Evolutionary conservation across 1,284 basidiomycete species (phyloP), one percentile per base, ranked within the genome.

Genomic region (Ustilago tritici): DNA sequence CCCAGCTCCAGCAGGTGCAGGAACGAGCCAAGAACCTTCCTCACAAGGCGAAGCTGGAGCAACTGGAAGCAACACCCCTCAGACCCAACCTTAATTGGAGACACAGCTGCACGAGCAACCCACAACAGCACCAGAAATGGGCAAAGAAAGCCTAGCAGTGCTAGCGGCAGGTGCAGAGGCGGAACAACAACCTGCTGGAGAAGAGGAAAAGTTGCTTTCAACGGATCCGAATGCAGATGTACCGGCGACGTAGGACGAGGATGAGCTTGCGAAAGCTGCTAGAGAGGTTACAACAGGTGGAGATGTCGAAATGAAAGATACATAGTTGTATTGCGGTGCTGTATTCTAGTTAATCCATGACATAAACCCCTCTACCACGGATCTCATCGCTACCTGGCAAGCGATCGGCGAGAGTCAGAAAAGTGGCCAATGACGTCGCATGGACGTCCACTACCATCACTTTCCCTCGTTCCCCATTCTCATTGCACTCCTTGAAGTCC

Each of bases 271-370:
- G 0, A 17, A 23, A 2, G 49, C 66, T 32, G 56, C 10, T 35
- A 43, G 56, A 35, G 56, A 14, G 4, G 40, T 15, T 4, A 14
- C 49, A 9, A 19, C 61, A 10, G 34, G 9, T 1, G 62, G 35
- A 2, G 72, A 75, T 53, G 67, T 75, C 4, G 67, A 75, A 34
- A 75, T 75, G 72, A 70, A 69, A 19, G 60, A 75, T 31, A 56
- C 61, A 4, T 70, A 52, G 50, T 38, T 11, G 5, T 15, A 10
- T 19, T 14, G 14, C 32, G 14, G 15, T 35, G 31, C 35, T 58
- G 46, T 46, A 57, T 57, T 57, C 41, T 57, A 57, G 14, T 19
- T 28, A 28, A 19, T 5, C n/a, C 53, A 19, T 46, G 15, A 46
- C 43, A 46, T 46, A 19, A 46, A 4, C 43, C 43, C n/a, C 19